Evolutionary conservation across 2,329 filamentous ascomycete genomes (phyloP).

Genomic region (Didymella glomerata): DNA sequence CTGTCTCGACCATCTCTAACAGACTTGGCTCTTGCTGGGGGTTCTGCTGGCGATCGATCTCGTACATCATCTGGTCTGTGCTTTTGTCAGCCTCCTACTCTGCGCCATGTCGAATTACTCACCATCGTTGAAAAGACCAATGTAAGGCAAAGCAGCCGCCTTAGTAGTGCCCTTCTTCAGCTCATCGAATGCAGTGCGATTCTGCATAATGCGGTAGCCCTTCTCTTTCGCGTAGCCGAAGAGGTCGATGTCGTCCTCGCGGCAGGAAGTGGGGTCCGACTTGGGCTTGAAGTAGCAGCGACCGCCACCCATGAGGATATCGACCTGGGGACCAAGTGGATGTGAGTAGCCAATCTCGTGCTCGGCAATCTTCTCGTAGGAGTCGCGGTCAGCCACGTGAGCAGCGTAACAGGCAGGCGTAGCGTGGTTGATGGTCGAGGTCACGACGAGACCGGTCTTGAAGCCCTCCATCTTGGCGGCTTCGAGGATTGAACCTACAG

Average conservation of each 20-base stretch:
- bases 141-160: slow-evolving; percentile 45
- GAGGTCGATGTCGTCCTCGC: slow-evolving; percentile 50
- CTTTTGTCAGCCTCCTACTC: neutral
- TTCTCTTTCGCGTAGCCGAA: slow-evolving; percentile 47
- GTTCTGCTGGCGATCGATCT: slow-evolving; percentile 51
- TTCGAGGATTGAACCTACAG: slow-evolving; percentile 53
- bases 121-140: slow-evolving; percentile 53
- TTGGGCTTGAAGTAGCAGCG: slow-evolving; percentile 55
- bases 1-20: slow-evolving; percentile 53
- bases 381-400: slow-evolving; percentile 37
- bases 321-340: slow-evolving; percentile 51
- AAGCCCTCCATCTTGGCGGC: slow-evolving; percentile 53
- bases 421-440: slow-evolving; percentile 51
- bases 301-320: slow-evolving; percentile 54
- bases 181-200: slow-evolving; percentile 49
- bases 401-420: slow-evolving; percentile 30
- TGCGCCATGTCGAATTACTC: neutral
- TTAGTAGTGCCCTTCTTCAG: slow-evolving; percentile 37
- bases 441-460: slow-evolving; percentile 56
- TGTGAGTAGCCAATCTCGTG: slow-evolving; percentile 54
- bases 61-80: slow-evolving; percentile 45
- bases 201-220: slow-evolving; percentile 51
- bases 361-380: slow-evolving; percentile 50
- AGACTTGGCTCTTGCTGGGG: slow-evolving; percentile 52
- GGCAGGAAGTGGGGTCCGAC: slow-evolving; percentile 50